These are phyloP conservation scores for Coelastrella sp. DNA, from an alignment of 139 green algal species.

Conservation along the genomic window DNA sequence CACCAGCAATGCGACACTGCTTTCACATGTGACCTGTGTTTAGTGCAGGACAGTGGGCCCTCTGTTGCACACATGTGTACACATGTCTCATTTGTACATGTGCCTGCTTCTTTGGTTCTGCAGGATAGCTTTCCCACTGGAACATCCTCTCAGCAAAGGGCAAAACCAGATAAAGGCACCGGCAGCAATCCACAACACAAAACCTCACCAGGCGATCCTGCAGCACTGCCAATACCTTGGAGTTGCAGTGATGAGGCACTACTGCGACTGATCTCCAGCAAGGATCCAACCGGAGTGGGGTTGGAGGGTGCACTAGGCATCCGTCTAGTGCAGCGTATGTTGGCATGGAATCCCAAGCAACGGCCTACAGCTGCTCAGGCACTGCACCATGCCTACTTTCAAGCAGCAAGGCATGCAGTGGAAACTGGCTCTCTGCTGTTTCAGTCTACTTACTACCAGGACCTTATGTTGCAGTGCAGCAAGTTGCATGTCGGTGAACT, in stretches of 20 bases:
- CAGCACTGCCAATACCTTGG: constrained; percentile 12
- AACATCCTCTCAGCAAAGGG: too few species aligned
- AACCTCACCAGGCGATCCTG: background rate
- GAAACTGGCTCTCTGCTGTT: background rate
- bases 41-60: too few species aligned
- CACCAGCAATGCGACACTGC: too few species aligned
- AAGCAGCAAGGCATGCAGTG: background rate
- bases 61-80: too few species aligned
- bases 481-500: background rate
- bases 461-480: background rate
- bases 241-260: constrained; percentile 21
- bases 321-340: constrained; percentile 57
- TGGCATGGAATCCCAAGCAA: constrained; percentile 65
- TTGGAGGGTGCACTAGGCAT: constrained; percentile 58
- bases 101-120: too few species aligned
- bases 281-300: constrained; percentile 23
- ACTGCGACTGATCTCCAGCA: background rate
- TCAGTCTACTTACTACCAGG: background rate
- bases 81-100: too few species aligned
- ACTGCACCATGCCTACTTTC: constrained; percentile 65
- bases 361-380: constrained; percentile 36
- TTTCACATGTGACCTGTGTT: too few species aligned
- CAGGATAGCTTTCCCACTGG: too few species aligned
- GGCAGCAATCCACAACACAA: background rate
- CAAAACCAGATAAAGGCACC: background rate